Evolutionary conservation across 129 eudicot genomes (phyloP), one percentile per base, ranked within the genome.

Genomic region (Sambucus nigra): DNA sequence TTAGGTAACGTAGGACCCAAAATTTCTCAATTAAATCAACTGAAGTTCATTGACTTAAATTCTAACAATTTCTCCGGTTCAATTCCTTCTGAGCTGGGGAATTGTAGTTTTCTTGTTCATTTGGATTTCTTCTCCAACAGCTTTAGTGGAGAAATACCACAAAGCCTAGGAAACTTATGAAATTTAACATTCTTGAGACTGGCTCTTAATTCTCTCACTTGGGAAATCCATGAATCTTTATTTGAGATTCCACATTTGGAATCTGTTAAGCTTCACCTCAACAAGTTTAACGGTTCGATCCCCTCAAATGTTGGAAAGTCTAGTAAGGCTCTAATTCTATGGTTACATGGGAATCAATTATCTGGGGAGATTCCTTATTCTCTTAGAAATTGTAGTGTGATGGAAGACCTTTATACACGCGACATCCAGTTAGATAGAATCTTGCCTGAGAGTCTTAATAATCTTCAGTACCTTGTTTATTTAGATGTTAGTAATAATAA

Each of bases 1-100:
- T 81, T 95, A 0, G 97, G 93, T 16, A 39, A n/a, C 20, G 53
- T 78, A 40, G 84, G 88, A 19, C 79, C 88, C 0, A 69, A 81
- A 52, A 63, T 84, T 26, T 74, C 61, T 10, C 27, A 55, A 57
- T 53, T 88, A 8, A 65, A 41, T 12, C 72, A 68, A 46, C 61
- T 88, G 60, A 53, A 24, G 13, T 29, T 72, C 20, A 53, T 88
- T 35, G 91, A 88, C 25, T 35, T 88, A 2, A 67, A 65, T 55
- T 22, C 0, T 12, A 88, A 88, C 60, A 31, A 33, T 32, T 63
- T 88, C 14, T 69, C 69, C 6, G 96, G 83, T 47, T 26, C 82
- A 6, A 74, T 87, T 31, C 88, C 96, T 32, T 45, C 42, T 10
- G 70, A 63, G 7, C 25, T 87, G 19, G 80, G 73, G 6, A 87